phyloP scores from a whole-genome alignment of 305 asterid species.

The Fraxinus dipetala region DNA sequence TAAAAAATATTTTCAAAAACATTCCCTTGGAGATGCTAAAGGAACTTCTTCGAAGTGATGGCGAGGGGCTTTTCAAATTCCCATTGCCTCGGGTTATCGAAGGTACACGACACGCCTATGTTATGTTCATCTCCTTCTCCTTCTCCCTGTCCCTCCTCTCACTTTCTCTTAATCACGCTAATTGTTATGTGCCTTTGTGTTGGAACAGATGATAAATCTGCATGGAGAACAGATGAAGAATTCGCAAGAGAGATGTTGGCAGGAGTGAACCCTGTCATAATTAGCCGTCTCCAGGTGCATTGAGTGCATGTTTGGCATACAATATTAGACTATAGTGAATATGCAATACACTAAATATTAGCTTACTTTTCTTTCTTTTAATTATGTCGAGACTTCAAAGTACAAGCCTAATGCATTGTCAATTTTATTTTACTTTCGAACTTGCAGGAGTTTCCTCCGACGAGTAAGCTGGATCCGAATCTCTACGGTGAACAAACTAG shows the following conservation, averaged over 20 bases:
- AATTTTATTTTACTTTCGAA: not conserved
- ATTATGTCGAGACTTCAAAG: not conserved
- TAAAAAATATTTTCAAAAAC: conserved; percentile 37
- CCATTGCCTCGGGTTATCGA: conserved; percentile 71
- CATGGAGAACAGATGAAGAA: conserved; percentile 91
- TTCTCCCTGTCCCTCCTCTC: not conserved
- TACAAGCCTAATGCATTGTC: not conserved
- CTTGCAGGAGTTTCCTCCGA: conserved; percentile 77
- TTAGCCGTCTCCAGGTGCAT: conserved; percentile 64
- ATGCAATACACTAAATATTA: not conserved
- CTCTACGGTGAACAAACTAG: conserved; percentile 70
- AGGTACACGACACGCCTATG: conserved; percentile 37
- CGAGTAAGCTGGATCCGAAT: conserved; percentile 59
- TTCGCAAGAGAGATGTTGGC: conserved; percentile 85
- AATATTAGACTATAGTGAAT: not conserved
- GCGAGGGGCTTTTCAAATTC: conserved; percentile 52
- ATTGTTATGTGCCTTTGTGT: not conserved
- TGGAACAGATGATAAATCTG: conserved; percentile 59
- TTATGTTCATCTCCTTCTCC: not conserved
- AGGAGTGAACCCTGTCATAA: conserved; percentile 64
- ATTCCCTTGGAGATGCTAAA: conserved; percentile 57
- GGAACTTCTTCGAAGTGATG: conserved; percentile 62
- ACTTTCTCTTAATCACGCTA: not conserved
- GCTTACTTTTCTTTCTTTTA: not conserved
- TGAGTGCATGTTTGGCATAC: not conserved